Conservation (phyloP, 768 basidiomycete species). For the Suillus luteus region DNA sequence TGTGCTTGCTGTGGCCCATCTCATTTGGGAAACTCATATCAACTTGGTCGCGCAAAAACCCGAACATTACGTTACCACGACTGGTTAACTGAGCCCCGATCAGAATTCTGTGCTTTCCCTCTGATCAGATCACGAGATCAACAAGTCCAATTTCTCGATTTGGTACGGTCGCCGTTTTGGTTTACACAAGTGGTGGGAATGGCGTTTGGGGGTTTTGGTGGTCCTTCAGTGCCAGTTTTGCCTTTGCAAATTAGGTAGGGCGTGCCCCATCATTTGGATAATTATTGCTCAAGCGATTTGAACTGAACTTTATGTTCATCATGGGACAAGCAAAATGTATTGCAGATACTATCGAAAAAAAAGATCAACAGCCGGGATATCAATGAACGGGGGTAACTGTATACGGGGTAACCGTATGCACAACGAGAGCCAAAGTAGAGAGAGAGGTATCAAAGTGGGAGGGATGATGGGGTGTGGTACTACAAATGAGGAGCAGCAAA, state of each 20-base stretch:
- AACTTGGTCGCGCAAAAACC: slow-evolving; percentile 1
- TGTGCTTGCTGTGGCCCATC: too few relatives aligned
- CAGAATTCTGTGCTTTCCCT: slow-evolving; percentile 32
- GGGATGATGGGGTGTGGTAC: slow-evolving; percentile 36
- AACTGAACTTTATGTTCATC: background rate
- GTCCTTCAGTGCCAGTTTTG: background rate
- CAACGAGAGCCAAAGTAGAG: slow-evolving; percentile 24
- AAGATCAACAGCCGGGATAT: slow-evolving; percentile 28
- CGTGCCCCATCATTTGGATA: background rate
- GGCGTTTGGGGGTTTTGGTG: too few relatives aligned
- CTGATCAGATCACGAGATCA: slow-evolving; percentile 30
- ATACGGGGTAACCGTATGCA: slow-evolving; percentile 42
- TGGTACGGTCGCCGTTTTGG: slow-evolving; percentile 20
- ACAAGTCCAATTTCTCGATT: slow-evolving; percentile 6
- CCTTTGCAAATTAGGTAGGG: background rate
- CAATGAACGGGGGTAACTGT: slow-evolving; percentile 36
- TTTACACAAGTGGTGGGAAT: background rate
- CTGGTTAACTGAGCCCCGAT: slow-evolving; percentile 28
- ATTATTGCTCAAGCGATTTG: background rate
- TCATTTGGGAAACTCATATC: background rate
- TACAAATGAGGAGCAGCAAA: slow-evolving; percentile 37
- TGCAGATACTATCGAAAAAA: slow-evolving; percentile 20
- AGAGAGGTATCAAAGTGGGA: slow-evolving; percentile 36
- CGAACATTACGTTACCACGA: slow-evolving; percentile 1
- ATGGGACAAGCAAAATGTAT: slow-evolving; percentile 14